Base-by-base conservation (phyloP, 73 alveolate species). In the Stentor coeruleus region DNA sequence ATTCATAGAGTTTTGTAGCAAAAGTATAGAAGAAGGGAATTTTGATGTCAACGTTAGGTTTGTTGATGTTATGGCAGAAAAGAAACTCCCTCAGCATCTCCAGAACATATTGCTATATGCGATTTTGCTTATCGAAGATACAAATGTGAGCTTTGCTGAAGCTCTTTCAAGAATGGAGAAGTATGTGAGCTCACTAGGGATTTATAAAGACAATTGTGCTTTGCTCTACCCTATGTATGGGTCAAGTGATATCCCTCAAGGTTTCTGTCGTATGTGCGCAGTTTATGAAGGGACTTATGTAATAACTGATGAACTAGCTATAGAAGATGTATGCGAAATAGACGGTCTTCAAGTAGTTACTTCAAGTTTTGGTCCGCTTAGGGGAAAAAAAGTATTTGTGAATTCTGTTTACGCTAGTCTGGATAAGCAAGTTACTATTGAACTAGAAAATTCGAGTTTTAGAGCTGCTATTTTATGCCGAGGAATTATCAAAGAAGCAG, bases 221-320 rank as follows among this genome's bases (percentile, higher is more conserved):
- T 66, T 66, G 37, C 37, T 66, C 11, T 66, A 66, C 41, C 79
- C 79, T 28, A 66, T 66, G 79, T 66, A 66, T 40, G 79, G 79
- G 3, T 20, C 79, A 20, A 31, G 79, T 20, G 79, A 66, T 31
- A 66, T 66, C 79, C 37, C 79, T 33, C 79, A 66, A 66, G 79
- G 79, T 14, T 66, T 66, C 79, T 66, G 79, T 40, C n/a, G 79
- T 28, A 31, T 66, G n/a, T 66, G 49, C 33, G 79, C 79, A 26
- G 79, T 66, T 66, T 66, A 66, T 2, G 79, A 66, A 66, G 79
- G 79, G 1, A 66, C 79, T 2, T 66, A 66, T 40, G 79, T 66
- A 1, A 66, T 66, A 37, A 66, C 79, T 2, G 79, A 66, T 14
- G 79, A 66, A 26, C 33, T 66, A 66, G 15, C 26, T 15, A 33